phyloP scores from a whole-genome alignment of 768 basidiomycete genomes.

The Naganishia vishniacii region DNA sequence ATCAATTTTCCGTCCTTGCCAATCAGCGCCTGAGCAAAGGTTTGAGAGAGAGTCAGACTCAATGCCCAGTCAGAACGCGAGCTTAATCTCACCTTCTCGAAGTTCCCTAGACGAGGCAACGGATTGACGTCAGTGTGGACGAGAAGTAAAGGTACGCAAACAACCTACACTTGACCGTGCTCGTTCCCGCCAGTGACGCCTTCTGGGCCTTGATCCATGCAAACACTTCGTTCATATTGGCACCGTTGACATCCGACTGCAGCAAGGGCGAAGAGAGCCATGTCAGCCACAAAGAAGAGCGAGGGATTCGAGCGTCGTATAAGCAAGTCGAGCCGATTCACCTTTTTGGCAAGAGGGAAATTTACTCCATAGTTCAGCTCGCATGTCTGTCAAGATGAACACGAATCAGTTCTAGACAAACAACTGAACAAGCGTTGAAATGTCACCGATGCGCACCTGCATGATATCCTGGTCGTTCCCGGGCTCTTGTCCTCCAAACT shows the following conservation, averaged over 20 bases:
- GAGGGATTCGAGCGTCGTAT: too few relatives aligned
- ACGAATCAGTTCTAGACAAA: too few relatives aligned
- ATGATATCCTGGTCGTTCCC: slow-evolving; percentile 69
- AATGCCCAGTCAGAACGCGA: too few relatives aligned
- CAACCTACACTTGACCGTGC: slow-evolving; percentile 42
- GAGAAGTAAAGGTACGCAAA: too few relatives aligned
- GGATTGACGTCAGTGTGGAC: neutral
- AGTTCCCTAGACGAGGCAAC: slow-evolving; percentile 58
- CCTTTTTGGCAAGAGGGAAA: slow-evolving; percentile 87
- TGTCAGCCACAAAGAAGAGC: neutral
- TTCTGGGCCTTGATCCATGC: slow-evolving; percentile 78
- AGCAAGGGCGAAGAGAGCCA: neutral
- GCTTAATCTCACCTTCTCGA: slow-evolving; percentile 63
- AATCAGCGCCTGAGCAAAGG: slow-evolving; percentile 6
- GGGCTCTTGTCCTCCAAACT: slow-evolving; percentile 84
- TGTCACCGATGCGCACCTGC: slow-evolving; percentile 31
- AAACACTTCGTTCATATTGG: slow-evolving; percentile 71
- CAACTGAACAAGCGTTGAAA: too few relatives aligned
- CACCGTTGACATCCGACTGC: slow-evolving; percentile 77
- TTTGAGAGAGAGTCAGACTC: neutral
- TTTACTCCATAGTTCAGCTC: slow-evolving; percentile 76
- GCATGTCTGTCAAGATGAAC: slow-evolving; percentile 58
- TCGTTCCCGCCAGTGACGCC: slow-evolving; percentile 39
- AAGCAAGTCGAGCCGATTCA: too few relatives aligned
- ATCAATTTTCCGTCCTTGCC: slow-evolving; percentile 25